Evolutionary conservation across 768 basidiomycete genomes (phyloP), one percentile per base, ranked within the genome.

Genomic region (Xerocomellus chrysenteron): DNA sequence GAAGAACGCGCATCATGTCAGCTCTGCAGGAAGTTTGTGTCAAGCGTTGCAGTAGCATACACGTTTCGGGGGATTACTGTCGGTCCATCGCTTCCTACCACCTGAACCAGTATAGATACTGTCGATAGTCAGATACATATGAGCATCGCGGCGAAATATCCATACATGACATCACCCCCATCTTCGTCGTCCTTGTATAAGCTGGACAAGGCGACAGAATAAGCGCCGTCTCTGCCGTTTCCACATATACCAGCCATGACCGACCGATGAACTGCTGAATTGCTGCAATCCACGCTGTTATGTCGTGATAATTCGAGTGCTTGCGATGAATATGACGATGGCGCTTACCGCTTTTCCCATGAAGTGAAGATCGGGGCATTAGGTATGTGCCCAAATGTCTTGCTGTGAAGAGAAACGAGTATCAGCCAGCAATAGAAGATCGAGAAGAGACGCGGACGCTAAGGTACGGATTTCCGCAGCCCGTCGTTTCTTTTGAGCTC

Each of bases 101-200:
- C 69, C 69, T 49, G 47, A 5, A 7, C 69, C 69, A 13, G 69
- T 71, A 42, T 71, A 71, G 17, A 73, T 59, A 13, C 69, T 70
- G 33, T 21, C 33, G 30, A 50, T 19, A 32, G 32, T 59, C 40
- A 60, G 57, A 35, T 6, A 19, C 2, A n/a, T 0, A n/a, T 33
- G 4, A n/a, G 26, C 6, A 16, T 58, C 26, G 14, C 8, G 24
- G 19, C 9, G 45, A 47, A 46, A 32, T 14, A 10, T 46, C 2
- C 64, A 35, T 50, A 72, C 71, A 72, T 57, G 4, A 66, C 47
- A 19, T 70, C 64, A 1, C 68, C 69, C 0, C 54, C 55, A 39
- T 70, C 69, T 40, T 66, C 55, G 24, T 70, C 43, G 33, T 72
- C 68, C 42, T 42, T 8, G 52, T 72, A 70, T 10, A 7, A 10